phyloP scores from a whole-genome alignment of 1,139 yeast species.

The Pichia kudriavzevii region DNA sequence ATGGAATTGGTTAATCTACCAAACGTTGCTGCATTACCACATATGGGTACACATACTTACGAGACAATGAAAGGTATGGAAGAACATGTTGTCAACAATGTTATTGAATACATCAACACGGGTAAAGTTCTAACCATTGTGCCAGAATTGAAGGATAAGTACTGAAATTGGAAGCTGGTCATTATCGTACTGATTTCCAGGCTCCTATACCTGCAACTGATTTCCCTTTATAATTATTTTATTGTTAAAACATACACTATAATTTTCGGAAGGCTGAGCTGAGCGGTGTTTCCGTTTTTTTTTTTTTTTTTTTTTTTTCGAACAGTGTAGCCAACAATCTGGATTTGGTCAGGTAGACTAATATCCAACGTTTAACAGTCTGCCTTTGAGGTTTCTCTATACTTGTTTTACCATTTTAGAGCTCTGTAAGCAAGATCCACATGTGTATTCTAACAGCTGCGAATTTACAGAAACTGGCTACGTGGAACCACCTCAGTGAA shows the following conservation, averaged over 20 bases:
- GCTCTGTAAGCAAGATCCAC: too few species aligned
- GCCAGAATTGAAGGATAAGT: slow-evolving; percentile 44
- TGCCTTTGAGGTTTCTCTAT: too few species aligned
- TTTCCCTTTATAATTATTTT: too few species aligned
- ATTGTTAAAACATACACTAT: background rate
- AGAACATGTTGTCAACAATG: slow-evolving; percentile 41
- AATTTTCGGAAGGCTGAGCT: slow-evolving; percentile 4
- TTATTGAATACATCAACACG: slow-evolving; percentile 36
- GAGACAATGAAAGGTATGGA: slow-evolving; percentile 54
- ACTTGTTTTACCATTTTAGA: too few species aligned
- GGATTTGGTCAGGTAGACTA: too few species aligned
- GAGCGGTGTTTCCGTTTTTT: slow-evolving; percentile 4
- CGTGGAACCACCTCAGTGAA: slow-evolving; percentile 29
- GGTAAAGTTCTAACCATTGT: slow-evolving; percentile 63
- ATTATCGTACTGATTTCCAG: too few species aligned
- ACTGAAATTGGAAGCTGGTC: too few species aligned
- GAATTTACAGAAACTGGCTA: slow-evolving; percentile 47
- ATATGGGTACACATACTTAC: slow-evolving; percentile 71
- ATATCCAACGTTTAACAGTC: too few species aligned
- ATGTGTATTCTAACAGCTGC: slow-evolving; percentile 59
- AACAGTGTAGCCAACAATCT: too few species aligned
- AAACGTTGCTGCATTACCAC: slow-evolving; percentile 63
- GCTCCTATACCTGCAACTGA: too few species aligned
- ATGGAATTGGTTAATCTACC: slow-evolving; percentile 47
- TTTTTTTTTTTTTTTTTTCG: too few species aligned